Evolutionary conservation across 305 asterid species (phyloP).

Genomic region (Ilex paraguariensis): DNA sequence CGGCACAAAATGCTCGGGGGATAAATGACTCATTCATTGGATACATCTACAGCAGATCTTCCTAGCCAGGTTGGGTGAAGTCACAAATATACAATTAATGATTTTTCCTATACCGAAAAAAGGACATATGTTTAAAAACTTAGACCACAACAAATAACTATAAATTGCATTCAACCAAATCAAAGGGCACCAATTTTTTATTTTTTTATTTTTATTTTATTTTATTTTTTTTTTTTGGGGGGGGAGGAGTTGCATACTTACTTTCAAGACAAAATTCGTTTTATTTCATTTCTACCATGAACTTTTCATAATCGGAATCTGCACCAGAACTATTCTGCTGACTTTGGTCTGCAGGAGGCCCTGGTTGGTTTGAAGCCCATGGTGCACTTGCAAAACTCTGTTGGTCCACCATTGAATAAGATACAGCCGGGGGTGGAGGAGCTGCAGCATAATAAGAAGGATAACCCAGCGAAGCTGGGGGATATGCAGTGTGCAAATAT

Average conservation of each 20-base stretch:
- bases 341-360: conserved; percentile 17
- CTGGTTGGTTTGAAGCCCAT: conserved; percentile 19
- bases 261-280: background rate
- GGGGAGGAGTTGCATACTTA: background rate
- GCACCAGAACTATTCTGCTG: conserved; percentile 9
- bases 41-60: too few relatives aligned
- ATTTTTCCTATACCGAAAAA: too few relatives aligned
- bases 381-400: conserved; percentile 14
- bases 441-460: conserved; percentile 16
- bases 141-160: background rate
- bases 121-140: background rate
- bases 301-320: conserved; percentile 23
- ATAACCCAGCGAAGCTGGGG: conserved; percentile 9
- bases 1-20: too few relatives aligned
- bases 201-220: too few relatives aligned
- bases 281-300: conserved; percentile 19
- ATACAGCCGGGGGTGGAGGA: conserved; percentile 9
- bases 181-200: background rate
- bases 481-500: conserved; percentile 12
- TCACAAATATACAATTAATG: too few relatives aligned
- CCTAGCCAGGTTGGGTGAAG: too few relatives aligned
- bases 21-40: too few relatives aligned
- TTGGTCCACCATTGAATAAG: conserved; percentile 15
- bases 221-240: background rate
- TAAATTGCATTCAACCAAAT: background rate